Evolutionary conservation across 805 yeast genomes (phyloP), one percentile per base, ranked within the genome.

Genomic region (Suhomyces sp.): DNA sequence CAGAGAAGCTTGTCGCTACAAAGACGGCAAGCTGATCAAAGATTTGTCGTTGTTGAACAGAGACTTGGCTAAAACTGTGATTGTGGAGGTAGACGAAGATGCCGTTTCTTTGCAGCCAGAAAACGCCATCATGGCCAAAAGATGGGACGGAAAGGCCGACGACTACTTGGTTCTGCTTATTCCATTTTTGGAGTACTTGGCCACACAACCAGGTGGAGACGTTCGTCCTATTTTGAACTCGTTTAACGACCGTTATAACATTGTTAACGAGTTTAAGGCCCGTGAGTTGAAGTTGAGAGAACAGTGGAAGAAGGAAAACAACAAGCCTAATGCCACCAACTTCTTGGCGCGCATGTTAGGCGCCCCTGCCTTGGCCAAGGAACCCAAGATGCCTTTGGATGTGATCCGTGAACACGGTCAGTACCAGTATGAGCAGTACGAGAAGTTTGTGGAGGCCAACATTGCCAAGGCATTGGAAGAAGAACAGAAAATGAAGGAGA

Each of bases 121-220:
- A 62, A 94, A 94, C 70, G 93, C 96, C n/a, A 82, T 94, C 57
- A 85, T 90, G 55, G 73, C 90, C 70, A 78, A 84, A 58, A 84
- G 87, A 56, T 94, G 99, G 99, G 81, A 79, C 51, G 99, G 99
- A 58, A 74, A 75, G 56, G 80, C 88, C 33, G 96, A 89, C 66
- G 97, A 93, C 70, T 78, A 79, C 53, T 80, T 94, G 64, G 78
- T 94, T 60, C 80, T 80, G 62, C 75, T 92, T 73, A 90, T 94
- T 65, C 97, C 98, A 53, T 86, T 94, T 75, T 82, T 94, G 61
- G 99, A 94, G 75, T 94, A 89, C 74, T 74, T 94, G 55, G 98
- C 97, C 13, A 88, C 96, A 13, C 96, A 90, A 71, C 82, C 80
- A 40, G 78, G 88, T 62, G 82, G 82, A 69, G 99, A 94, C 71